A percentile compares a stretch with the other conserved stretches of the same genome.
Conservation (phyloP, 495 filamentous ascomycete species). For the Hypoxylon subgilvum region DNA sequence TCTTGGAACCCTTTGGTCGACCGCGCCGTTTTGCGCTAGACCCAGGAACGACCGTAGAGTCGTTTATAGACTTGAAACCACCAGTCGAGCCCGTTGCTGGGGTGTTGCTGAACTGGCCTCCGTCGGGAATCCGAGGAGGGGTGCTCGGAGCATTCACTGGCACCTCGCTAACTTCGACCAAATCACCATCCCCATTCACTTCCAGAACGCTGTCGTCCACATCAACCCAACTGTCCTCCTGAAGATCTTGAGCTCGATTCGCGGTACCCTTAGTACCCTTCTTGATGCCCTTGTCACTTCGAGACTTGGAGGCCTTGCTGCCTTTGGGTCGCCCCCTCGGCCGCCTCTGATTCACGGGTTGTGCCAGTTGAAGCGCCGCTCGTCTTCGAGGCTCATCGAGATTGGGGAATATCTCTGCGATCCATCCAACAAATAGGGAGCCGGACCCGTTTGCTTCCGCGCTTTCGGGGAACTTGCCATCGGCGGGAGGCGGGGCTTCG, state of each 20-base stretch:
- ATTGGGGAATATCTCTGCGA: slow-evolving; percentile 63
- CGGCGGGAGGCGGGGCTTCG: slow-evolving; percentile 57
- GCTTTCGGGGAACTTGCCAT: slow-evolving; percentile 60
- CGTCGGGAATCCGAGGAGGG: slow-evolving; percentile 23
- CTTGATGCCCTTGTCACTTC: slow-evolving; percentile 58
- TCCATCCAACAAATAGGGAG: slow-evolving; percentile 62
- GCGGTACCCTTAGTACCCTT: slow-evolving; percentile 45
- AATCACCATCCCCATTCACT: slow-evolving; percentile 34
- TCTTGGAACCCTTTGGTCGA: slow-evolving; percentile 57
- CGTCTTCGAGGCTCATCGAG: slow-evolving; percentile 35
- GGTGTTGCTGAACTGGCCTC: slow-evolving; percentile 27
- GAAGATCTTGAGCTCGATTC: slow-evolving; percentile 33
- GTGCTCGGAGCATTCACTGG: slow-evolving; percentile 31
- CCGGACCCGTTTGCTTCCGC: slow-evolving; percentile 60
- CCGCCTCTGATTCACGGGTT: slow-evolving; percentile 40
- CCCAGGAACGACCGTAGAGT: slow-evolving; percentile 21
- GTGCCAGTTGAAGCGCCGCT: slow-evolving; percentile 24
- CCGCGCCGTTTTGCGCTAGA: slow-evolving; percentile 40
- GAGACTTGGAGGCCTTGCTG: slow-evolving; percentile 56
- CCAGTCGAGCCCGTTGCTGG: slow-evolving; percentile 33
- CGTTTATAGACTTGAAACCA: slow-evolving; percentile 43
- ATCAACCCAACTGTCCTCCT: slow-evolving; percentile 45
- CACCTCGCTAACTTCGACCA: slow-evolving; percentile 30
- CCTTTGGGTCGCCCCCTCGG: slow-evolving; percentile 59
- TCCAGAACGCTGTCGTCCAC: slow-evolving; percentile 40